Base-by-base conservation (phyloP, 257 asterid species). In the Lithospermum erythrorhizon region DNA sequence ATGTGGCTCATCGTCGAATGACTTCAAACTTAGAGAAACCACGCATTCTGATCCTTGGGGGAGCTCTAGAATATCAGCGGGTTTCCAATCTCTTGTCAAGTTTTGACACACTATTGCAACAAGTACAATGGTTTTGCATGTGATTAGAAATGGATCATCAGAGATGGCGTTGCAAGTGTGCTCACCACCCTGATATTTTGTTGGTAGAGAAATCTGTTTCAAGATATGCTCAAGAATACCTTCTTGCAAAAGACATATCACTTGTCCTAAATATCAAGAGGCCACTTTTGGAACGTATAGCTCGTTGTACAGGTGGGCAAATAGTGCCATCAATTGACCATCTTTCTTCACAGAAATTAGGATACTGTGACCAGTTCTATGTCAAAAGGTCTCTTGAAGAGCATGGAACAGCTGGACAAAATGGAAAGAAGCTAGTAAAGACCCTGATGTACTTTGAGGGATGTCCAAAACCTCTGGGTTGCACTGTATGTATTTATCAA, bases 161-260 rank as follows among this genome's bases (percentile, higher is more conserved):
- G 63, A 88, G 81, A 91, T 91, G 98, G 95, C 95, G 94, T 91
- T 64, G 88, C 98, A 24, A 91, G 88, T 61, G 87, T 77, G 87
- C 86, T 54, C 96, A 88, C 54, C 78, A 77, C 61, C 98, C 98
- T 58, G 85, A 86, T 76, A 80, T 91, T 72, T 93, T 91, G 70
- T 79, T 91, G 84, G 98, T 91, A 69, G 98, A 91, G 85, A 91
- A 87, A 84, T 86, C 98, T 32, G 98, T 91, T 72, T 88, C 98
- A 2, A 90, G 96, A 66, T 68, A 82, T 64, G 98, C 96, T 25
- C 98, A 91, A 75, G 98, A 91, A 65, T 91, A 87, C 76, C 98
- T 91, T 74, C 89, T 86, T 19, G 87, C 89, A 11, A 91, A 84
- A 72, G 88, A 86, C 75, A 82, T 88, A 64, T 82, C 98, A 22